Evolutionary conservation across 208 protist genomes (phyloP).

Genomic region (Trichomonas tenax): DNA sequence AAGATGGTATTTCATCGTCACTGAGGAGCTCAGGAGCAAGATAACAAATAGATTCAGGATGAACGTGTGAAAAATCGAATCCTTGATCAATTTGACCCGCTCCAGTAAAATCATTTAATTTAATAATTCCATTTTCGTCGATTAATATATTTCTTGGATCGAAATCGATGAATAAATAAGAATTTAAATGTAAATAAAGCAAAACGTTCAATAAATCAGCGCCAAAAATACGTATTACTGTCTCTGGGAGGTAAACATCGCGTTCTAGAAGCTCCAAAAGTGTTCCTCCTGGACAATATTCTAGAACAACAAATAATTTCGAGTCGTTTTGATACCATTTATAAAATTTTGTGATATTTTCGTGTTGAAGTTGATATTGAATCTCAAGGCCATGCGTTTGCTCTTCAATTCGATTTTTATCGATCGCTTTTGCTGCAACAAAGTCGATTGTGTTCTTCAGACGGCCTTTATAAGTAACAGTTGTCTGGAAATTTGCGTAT

Average conservation of each 20-base stretch:
- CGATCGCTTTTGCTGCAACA: background rate
- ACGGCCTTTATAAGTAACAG: background rate
- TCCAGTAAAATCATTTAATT: background rate
- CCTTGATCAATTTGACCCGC: background rate
- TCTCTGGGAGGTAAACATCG: background rate
- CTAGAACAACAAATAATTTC: background rate
- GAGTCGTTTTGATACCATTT: background rate
- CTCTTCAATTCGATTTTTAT: background rate
- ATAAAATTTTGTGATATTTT: background rate
- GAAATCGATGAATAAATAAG: background rate
- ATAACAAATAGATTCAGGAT: background rate
- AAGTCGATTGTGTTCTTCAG: background rate
- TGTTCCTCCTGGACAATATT: conserved; percentile 17
- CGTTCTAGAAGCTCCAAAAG: background rate
- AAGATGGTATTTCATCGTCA: background rate
- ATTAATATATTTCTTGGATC: background rate
- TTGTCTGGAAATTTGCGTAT: background rate
- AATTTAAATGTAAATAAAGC: background rate
- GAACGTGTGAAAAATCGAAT: background rate
- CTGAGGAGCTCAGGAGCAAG: background rate
- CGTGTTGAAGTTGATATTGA: background rate
- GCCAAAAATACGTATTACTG: background rate
- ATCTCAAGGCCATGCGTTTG: background rate
- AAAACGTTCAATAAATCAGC: background rate
- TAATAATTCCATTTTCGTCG: background rate